Conservation (phyloP, 2,329 filamentous ascomycete species). For the Fusarium nanum region DNA sequence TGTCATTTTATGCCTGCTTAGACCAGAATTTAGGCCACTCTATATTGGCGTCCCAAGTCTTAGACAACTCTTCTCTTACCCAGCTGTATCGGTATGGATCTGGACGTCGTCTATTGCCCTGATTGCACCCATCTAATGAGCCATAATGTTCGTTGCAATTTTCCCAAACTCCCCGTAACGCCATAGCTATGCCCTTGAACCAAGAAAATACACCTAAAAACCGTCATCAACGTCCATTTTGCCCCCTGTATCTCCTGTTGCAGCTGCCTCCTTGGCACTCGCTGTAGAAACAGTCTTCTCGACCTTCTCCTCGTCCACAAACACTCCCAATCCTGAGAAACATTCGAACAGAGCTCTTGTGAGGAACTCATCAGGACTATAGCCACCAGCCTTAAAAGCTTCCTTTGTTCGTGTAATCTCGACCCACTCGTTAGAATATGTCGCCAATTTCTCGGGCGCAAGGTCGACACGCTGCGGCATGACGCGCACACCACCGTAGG, state of each 20-base stretch:
- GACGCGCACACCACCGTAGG: conserved; percentile 81
- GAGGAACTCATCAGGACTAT: conserved; percentile 84
- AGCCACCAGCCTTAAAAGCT: conserved; percentile 80
- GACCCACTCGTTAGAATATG: conserved; percentile 81
- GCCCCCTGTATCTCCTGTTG: conserved; percentile 47
- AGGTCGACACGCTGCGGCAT: conserved; percentile 76
- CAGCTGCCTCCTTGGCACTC: conserved; percentile 53
- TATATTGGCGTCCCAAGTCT: neutral
- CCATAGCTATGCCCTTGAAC: conserved; percentile 42
- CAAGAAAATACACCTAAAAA: conserved; percentile 49
- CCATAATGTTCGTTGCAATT: neutral
- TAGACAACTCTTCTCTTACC: too few species aligned
- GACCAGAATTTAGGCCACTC: neutral
- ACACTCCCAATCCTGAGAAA: conserved; percentile 88
- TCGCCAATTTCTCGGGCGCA: conserved; percentile 58
- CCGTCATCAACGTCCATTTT: conserved; percentile 64
- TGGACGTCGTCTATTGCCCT: too few species aligned
- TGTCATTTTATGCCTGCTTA: neutral
- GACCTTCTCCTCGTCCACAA: conserved; percentile 80
- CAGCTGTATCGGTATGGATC: too few species aligned
- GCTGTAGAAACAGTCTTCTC: conserved; percentile 52
- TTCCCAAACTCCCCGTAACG: conserved; percentile 34
- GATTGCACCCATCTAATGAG: neutral
- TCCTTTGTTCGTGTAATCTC: conserved; percentile 73
- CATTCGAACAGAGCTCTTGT: conserved; percentile 85